Evolutionary conservation across 257 asterid species (phyloP), one percentile per base, ranked within the genome.

Genomic region (Galeopsis tetrahit): DNA sequence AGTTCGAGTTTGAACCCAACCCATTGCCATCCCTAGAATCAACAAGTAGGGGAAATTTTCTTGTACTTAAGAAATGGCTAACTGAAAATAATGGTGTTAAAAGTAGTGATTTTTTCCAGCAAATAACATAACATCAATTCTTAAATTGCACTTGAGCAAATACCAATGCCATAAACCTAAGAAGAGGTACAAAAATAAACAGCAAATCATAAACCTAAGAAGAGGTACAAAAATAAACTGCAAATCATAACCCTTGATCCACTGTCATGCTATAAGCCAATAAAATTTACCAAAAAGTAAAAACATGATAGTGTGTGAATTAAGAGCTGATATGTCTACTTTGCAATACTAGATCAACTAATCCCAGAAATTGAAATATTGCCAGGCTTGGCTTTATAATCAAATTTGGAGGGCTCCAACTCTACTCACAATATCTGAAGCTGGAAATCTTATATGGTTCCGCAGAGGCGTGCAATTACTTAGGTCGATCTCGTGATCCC

Each of bases 381-480:
- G 49, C 2, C n/a, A 8, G 10, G 2, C 3, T 43, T 21, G 28
- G 28, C n/a, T 44, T 44, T 10, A 10, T 14, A 44, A 10, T 56
- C 62, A 56, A 28, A 56, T 52, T 15, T 52, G 17, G 10, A 28
- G 9, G 13, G 38, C 36, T n/a, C 38, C 35, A 56, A 56, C 62
- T 9, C 62, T 10, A 28, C 13, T 10, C 5, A 31, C 62, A 56
- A 21, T 28, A 9, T 56, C 62, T 2, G 32, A 8, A 56, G 11
- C 62, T 56, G 98, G 98, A 77, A 95, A 95, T 81, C 56, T 83
- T 67, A 94, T 71, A 81, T 92, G 99, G 81, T 82, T 33, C 78
- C 97, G 81, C 10, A 31, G 38, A 59, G 98, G 97, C 15, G 97
- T 94, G 43, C 2, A 28, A 62, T 83, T 75, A 7, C 44, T 79